Evolutionary conservation across 129 eudicot genomes (phyloP).

Genomic region (Escallonia herrerae): DNA sequence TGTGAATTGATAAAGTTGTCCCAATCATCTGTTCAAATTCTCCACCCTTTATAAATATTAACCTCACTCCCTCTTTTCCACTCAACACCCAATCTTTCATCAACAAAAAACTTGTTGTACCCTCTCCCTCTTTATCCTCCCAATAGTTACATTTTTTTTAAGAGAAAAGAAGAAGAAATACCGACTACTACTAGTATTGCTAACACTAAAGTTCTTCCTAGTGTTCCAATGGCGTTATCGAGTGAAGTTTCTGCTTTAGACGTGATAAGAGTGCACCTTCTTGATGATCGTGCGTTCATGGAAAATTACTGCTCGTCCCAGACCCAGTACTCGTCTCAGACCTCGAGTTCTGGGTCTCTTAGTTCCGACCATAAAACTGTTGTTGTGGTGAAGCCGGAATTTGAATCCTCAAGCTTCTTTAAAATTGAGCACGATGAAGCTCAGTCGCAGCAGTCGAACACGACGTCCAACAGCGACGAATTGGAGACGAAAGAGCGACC

Average conservation of each 20-base stretch:
- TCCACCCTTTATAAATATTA: neutral
- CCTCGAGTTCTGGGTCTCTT: neutral
- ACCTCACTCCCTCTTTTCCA: neutral
- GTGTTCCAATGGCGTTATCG: conserved; percentile 7
- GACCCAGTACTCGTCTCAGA: neutral
- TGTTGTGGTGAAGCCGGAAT: neutral
- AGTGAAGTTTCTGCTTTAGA: conserved; percentile 26
- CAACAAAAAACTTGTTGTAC: neutral
- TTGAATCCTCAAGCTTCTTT: neutral
- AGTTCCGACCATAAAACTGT: neutral
- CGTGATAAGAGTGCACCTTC: conserved; percentile 38
- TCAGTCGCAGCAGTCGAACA: no score
- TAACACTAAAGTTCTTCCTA: no score
- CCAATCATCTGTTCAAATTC: neutral
- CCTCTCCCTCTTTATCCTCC: neutral
- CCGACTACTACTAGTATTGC: no score
- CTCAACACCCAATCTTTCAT: neutral
- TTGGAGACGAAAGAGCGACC: neutral
- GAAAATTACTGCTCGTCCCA: conserved; percentile 10
- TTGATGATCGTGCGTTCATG: conserved; percentile 27
- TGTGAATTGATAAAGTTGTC: no score
- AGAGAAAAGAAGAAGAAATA: no score
- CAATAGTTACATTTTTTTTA: no score
- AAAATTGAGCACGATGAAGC: no score
- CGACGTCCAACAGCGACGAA: neutral